These are phyloP conservation scores for Candida bentonensis DNA, from an alignment of 805 yeast species.

Conservation along the genomic window DNA sequence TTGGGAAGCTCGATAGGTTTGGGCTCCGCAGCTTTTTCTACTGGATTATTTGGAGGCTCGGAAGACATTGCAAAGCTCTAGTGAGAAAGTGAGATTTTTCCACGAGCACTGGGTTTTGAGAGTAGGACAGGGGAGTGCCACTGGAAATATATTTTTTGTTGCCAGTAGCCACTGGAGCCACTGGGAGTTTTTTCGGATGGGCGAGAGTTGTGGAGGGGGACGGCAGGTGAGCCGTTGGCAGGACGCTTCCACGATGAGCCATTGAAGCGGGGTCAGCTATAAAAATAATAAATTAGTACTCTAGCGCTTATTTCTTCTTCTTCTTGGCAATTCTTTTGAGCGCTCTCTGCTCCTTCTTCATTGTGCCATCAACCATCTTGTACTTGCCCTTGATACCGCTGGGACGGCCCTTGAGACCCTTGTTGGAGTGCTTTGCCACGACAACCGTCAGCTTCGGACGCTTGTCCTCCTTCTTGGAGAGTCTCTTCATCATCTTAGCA, in stretches of 20 bases:
- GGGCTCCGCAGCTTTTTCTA: background rate
- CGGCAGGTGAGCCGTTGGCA: too few species aligned
- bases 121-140: too few species aligned
- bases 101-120: too few species aligned
- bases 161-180: too few species aligned
- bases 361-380: constrained; percentile 97
- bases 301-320: constrained; percentile 35
- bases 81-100: background rate
- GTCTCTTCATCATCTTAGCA: constrained; percentile 66
- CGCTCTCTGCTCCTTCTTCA: constrained; percentile 96
- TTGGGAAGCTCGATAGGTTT: background rate
- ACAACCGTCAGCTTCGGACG: constrained; percentile 82
- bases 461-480: constrained; percentile 52
- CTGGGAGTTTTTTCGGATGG: too few species aligned
- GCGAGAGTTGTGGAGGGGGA: too few species aligned
- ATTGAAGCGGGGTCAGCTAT: background rate
- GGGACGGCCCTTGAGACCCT: constrained; percentile 87
- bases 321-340: constrained; percentile 80
- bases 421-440: constrained; percentile 74
- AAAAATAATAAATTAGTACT: background rate
- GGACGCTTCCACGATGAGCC: too few species aligned
- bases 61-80: background rate
- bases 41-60: background rate
- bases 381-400: constrained; percentile 94
- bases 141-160: too few species aligned